Conservation (phyloP, 2,329 filamentous ascomycete species). For the Penicillium corylophilum region DNA sequence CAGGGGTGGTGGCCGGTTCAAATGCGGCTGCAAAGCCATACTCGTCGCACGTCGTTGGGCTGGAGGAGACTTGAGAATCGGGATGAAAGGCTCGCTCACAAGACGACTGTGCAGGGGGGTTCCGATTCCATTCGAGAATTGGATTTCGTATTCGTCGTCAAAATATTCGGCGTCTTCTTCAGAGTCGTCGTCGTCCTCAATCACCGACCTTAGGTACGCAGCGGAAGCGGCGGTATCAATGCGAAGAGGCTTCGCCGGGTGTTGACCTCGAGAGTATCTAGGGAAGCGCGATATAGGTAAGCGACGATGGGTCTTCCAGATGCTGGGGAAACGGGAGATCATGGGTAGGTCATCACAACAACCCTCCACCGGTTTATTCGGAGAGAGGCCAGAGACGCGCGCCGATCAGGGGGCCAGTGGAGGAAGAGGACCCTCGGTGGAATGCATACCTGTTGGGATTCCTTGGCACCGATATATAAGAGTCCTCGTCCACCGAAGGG, state of each 20-base stretch:
- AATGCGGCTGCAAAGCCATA: conserved; percentile 47
- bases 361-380: background rate
- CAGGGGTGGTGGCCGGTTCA: conserved; percentile 43
- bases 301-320: conserved; percentile 26
- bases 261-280: conserved; percentile 43
- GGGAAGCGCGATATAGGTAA: conserved; percentile 22
- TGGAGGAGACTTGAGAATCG: conserved; percentile 69
- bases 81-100: conserved; percentile 49
- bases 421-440: conserved; percentile 1
- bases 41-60: conserved; percentile 37
- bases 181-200: conserved; percentile 24
- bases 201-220: conserved; percentile 20
- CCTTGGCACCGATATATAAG: conserved; percentile 33
- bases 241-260: conserved; percentile 32
- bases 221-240: conserved; percentile 33
- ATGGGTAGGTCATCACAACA: conserved; percentile 22
- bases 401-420: conserved; percentile 1
- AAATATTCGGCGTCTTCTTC: conserved; percentile 27
- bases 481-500: conserved; percentile 27
- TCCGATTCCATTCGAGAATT: conserved; percentile 39
- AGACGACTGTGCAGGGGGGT: conserved; percentile 41
- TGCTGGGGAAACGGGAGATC: conserved; percentile 16
- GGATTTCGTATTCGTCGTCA: conserved; percentile 26
- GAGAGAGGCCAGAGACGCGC: background rate
- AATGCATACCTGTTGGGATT: conserved; percentile 42